Base-by-base conservation (phyloP, 371 early-diverging fungal genomes). In the Dinochytrium kinnereticum region DNA sequence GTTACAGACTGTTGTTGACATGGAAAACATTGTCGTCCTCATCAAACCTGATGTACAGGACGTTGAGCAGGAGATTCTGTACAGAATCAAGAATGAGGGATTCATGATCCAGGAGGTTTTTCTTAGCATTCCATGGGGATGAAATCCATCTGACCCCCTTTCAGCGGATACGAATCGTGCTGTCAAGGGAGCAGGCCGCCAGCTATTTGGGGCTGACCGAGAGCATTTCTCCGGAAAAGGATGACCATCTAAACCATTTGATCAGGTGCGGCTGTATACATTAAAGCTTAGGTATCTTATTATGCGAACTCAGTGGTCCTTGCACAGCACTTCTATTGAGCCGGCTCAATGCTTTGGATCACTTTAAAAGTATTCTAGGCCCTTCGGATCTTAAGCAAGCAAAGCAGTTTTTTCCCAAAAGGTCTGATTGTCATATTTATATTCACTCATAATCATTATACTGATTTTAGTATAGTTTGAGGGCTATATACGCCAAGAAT, bases 41-140 rank as follows among this genome's bases (percentile, higher is more conserved):
- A 57, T 87, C 26, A 82, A 86, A 40, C 87, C 87, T 0, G 84
- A 85, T 51, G 83, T 74, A 19, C 68, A 67, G 26, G 50, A 66
- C 34, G 64, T 66, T 64, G 81, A 78, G 49, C n/a, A 68, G 49
- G 81, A 84, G 24, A 82, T 87, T 28, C 37, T 81, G 15, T 73
- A 78, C 75, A 53, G 71, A 5, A 69, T 87, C 33, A 76, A 79
- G 40, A 57, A 69, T 28, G 78, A 71, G 7, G 88, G 88, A 7
- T 85, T 85, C 73, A 77, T 80, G 36, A 78, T 87, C 51, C 64
- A 82, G n/a, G 76, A 82, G 65, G 86, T 83, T 69, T 31, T 36
- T 15, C 50, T 21, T 1, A 51, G 21, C 26, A 30, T 30, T 24
- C 55, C 39, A 19, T 1, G 0, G 40, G 28, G 33, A 1, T 68